Conservation (phyloP, 2,329 filamentous ascomycete species). For the Verticillium tricorpus region DNA sequence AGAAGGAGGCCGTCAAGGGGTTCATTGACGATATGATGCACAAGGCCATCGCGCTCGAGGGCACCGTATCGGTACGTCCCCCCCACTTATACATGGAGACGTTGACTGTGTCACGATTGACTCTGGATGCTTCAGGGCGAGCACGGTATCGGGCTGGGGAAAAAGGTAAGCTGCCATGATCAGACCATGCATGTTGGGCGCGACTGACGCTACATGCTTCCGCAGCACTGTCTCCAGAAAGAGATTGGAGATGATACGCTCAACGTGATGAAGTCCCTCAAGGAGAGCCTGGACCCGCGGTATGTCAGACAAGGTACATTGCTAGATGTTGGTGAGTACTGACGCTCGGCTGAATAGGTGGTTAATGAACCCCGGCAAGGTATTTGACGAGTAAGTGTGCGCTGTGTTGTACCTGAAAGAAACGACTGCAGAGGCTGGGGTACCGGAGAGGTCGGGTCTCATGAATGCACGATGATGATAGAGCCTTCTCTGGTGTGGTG, state of each 20-base stretch:
- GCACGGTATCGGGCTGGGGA: conserved; percentile 67
- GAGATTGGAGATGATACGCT: conserved; percentile 61
- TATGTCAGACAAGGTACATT: conserved; percentile 10
- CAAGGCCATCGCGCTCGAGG: conserved; percentile 55
- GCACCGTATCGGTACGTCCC: not conserved
- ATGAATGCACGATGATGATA: too few relatives aligned
- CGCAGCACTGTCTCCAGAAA: conserved; percentile 50
- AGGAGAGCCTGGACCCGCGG: conserved; percentile 57
- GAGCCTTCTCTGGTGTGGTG: too few relatives aligned
- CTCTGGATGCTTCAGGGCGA: conserved; percentile 40
- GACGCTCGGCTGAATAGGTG: conserved; percentile 31
- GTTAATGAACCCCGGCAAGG: conserved; percentile 67
- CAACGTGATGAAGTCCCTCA: conserved; percentile 62
- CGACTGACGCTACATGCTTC: too few relatives aligned
- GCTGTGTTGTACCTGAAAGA: too few relatives aligned
- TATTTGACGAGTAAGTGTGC: conserved; percentile 44
- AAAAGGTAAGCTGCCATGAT: conserved; percentile 50
- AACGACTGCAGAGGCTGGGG: too few relatives aligned
- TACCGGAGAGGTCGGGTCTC: too few relatives aligned
- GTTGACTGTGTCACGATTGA: not conserved
- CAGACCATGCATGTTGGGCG: too few relatives aligned
- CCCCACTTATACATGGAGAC: too few relatives aligned
- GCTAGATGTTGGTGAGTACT: conserved; percentile 2
- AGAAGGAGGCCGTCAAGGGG: conserved; percentile 49
- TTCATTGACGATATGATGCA: conserved; percentile 68